Base-by-base conservation (phyloP, 176 grass and related monocot species). In the Raddia distichophylla region DNA sequence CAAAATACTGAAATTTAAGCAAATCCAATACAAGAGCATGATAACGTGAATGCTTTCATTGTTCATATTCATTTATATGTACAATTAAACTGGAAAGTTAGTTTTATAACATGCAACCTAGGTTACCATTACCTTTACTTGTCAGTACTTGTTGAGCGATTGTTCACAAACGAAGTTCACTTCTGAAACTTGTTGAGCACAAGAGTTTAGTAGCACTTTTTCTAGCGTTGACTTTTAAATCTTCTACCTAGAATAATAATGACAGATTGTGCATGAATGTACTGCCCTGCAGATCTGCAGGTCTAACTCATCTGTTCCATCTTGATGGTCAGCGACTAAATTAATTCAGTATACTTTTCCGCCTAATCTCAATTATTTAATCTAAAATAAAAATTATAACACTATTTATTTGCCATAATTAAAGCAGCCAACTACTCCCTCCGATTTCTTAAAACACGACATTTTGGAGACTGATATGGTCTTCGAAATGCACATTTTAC, bases 131-230 rank as follows among this genome's bases (percentile, higher is more conserved):
- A 3, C 18, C 69, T 74, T 22, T 12, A 64, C 33, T 83, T 3
- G 3, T 40, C 3, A 40, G 37, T 40, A 27, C 17, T 54, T 71
- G 22, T 73, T 33, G 32, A 73, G 58, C 17, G 27, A 22, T 82
- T 62, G 51, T 62, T 19, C 56, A 72, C 32, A 60, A 71, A 81
- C 20, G 27, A 2, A 62, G 34, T 22, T 67, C 34, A 67, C 63
- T 67, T 67, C 15, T 3, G 62, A 67, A 79, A 79, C 49, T 79
- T 55, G 58, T 60, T 40, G 67, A 79, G 46, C 17, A 40, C 59
- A 75, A 10, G 74, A 80, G 15, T 47, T 52, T 55, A 89, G 61
- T 55, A 45, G 19, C 17, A 79, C 44, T 19, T 14, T 16, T 82
- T 46, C 7, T 55, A 63, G 12, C 18, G 5, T 47, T 27, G 11